These are phyloP conservation scores for Globisporangium cystogenes DNA, from an alignment of 352 stramenopile genomes.

Conservation along the genomic window DNA sequence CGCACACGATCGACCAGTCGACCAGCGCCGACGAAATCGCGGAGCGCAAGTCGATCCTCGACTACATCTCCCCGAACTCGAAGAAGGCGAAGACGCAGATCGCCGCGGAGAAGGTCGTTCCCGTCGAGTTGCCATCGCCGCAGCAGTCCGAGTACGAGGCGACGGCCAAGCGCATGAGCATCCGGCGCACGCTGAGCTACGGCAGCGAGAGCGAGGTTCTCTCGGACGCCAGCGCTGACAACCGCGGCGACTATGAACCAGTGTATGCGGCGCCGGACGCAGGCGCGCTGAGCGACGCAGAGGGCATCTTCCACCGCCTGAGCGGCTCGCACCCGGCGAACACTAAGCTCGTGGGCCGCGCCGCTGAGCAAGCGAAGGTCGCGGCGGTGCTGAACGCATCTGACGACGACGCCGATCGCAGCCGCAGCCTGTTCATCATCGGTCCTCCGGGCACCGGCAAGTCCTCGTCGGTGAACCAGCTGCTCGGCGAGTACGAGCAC, in stretches of 20 bases:
- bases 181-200: slow-evolving; percentile 12
- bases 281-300: slow-evolving; percentile 8
- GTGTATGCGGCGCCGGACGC: background rate
- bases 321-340: slow-evolving; percentile 15
- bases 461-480: slow-evolving; percentile 44
- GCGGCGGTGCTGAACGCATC: slow-evolving; percentile 20
- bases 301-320: slow-evolving; percentile 25
- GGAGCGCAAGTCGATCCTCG: slow-evolving; percentile 7
- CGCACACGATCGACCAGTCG: background rate
- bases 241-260: slow-evolving; percentile 1
- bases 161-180: slow-evolving; percentile 2
- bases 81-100: slow-evolving; percentile 8
- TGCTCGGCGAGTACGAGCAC: slow-evolving; percentile 26
- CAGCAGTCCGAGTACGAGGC: background rate
- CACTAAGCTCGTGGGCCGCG: slow-evolving; percentile 25
- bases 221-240: slow-evolving; percentile 9
- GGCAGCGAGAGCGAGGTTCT: slow-evolving; percentile 7
- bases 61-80: slow-evolving; percentile 16
- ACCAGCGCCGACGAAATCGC: background rate
- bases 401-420: background rate
- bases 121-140: background rate
- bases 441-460: slow-evolving; percentile 66
- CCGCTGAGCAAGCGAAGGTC: slow-evolving; percentile 32
- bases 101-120: background rate
- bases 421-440: slow-evolving; percentile 53